phyloP scores from a whole-genome alignment of 108 stramenopile species.

The Thalassiosira profunda region DNA sequence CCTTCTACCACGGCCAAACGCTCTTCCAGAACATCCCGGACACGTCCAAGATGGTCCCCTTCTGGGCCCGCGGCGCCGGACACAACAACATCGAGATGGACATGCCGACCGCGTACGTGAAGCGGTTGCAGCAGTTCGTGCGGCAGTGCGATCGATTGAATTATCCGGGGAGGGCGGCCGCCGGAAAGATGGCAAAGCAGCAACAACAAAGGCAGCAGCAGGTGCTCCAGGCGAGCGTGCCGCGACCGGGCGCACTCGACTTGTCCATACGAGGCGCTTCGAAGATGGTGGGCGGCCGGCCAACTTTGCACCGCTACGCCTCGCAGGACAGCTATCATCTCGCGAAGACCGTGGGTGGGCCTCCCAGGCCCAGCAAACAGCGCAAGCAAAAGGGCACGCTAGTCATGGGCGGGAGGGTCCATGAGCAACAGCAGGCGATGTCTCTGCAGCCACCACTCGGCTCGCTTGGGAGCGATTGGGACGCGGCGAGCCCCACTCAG shows the following conservation, averaged over 20 bases:
- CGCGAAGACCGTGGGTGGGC: background rate
- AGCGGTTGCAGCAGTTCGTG: slow-evolving; percentile 43
- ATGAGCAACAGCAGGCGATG: too few relatives aligned
- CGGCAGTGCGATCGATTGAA: slow-evolving; percentile 41
- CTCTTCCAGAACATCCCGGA: slow-evolving; percentile 62
- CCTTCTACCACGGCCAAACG: slow-evolving; percentile 76
- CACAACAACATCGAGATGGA: slow-evolving; percentile 65
- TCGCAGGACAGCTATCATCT: background rate
- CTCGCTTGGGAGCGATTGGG: too few relatives aligned
- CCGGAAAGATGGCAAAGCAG: background rate
- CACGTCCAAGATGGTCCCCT: slow-evolving; percentile 65
- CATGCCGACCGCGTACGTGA: slow-evolving; percentile 51
- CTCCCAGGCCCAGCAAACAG: slow-evolving; percentile 2
- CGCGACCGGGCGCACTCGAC: too few relatives aligned
- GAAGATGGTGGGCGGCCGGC: background rate
- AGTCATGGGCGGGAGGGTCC: too few relatives aligned
- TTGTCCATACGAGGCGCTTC: too few relatives aligned
- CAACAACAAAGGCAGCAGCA: background rate
- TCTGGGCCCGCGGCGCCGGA: slow-evolving; percentile 77
- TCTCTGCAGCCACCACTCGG: too few relatives aligned
- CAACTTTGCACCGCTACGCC: background rate
- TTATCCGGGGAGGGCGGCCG: slow-evolving; percentile 9
- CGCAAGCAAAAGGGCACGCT: slow-evolving; percentile 23
- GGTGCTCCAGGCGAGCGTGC: background rate
- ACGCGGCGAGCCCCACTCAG: too few relatives aligned